Evolutionary conservation across 192 early-diverging fungal genomes (phyloP), one percentile per base, ranked within the genome.

Genomic region (Coemansia sp.): DNA sequence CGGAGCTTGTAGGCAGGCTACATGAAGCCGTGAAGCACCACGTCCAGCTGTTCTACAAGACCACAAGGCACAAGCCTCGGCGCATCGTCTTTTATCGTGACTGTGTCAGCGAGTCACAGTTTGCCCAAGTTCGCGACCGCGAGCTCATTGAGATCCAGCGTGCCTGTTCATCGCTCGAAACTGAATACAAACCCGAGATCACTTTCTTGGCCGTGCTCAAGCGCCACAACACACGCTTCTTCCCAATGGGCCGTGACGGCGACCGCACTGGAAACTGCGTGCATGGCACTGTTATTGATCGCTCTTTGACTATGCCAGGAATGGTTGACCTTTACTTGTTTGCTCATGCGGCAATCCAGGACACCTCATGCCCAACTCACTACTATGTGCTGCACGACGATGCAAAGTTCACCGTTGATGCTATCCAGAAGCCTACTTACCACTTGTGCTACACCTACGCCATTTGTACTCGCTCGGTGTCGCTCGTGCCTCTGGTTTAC

Each of bases 301-400:
- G 78, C 19, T 70, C 57, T 2, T 75, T 95, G 54, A 85, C 84
- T 2, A 90, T 94, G 72, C 94, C 95, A 0, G 80, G 75, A 21
- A 86, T 92, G 38, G 90, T 88, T 58, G 92, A 98, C 57, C 96
- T 98, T 62, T 92, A 88, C 58, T 68, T 98, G 18, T 90, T 89
- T 54, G 88, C 93, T 11, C 96, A 98, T 56, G 87, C 89, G 1
- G 93, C 95, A 42, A 83, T 95, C 17, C 93, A 95, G 70, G 95
- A 95, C 34, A 96, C 95, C 1, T 93, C 92, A 10, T 88, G 93
- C 32, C 94, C 95, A 0, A 90, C 90, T 0, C 91, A 92, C 67
- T 98, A 98, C 85, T 86, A 89, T 43, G 93, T 96, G n/a, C 67
- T 98, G 33, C 81, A 88, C 54, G 92, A 98, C 58, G 94, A 97